Evolutionary conservation across 352 stramenopile species (phyloP).

Genomic region (Pythium graminicola): DNA sequence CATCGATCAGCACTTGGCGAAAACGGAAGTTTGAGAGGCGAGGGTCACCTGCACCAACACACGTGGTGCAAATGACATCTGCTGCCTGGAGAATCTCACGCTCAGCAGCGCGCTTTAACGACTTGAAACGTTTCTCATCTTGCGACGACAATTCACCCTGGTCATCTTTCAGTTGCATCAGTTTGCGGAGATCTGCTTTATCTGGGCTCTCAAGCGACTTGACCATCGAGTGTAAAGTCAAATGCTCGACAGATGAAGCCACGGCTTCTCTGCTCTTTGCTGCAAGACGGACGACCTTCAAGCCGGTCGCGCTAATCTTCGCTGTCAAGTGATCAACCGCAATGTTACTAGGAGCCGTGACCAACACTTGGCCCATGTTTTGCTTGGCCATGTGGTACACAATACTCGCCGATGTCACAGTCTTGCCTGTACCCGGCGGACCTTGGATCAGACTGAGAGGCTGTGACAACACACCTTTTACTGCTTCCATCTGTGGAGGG

Average conservation of each 20-base stretch:
- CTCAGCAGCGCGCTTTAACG: constrained; percentile 89
- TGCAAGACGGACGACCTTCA: constrained; percentile 97
- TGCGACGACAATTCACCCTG: constrained; percentile 91
- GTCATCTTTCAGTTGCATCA: constrained; percentile 95
- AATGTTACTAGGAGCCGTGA: constrained; percentile 98
- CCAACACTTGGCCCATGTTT: constrained; percentile 98
- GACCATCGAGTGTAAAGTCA: constrained; percentile 98
- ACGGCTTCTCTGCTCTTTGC: constrained; percentile 96
- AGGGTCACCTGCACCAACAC: constrained; percentile 95
- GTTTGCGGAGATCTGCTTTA: constrained; percentile 88
- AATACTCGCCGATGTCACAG: constrained; percentile 96
- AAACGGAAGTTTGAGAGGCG: constrained; percentile 98
- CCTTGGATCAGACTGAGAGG: constrained; percentile 98
- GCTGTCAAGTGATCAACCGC: constrained; percentile 94
- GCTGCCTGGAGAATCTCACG: constrained; percentile 96
- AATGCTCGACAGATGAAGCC: constrained; percentile 93
- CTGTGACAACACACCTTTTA: constrained; percentile 94
- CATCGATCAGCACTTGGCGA: constrained; percentile 98
- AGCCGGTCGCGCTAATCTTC: constrained; percentile 93
- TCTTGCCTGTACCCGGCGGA: constrained; percentile 96
- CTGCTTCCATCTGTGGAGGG: constrained; percentile 94
- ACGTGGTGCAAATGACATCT: constrained; percentile 99
- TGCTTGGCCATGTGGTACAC: constrained; percentile 99
- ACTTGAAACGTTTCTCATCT: constrained; percentile 96
- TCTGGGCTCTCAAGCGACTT: constrained; percentile 84